phyloP scores from a whole-genome alignment of 179 eudicot species.

The Drosera spatulata region DNA sequence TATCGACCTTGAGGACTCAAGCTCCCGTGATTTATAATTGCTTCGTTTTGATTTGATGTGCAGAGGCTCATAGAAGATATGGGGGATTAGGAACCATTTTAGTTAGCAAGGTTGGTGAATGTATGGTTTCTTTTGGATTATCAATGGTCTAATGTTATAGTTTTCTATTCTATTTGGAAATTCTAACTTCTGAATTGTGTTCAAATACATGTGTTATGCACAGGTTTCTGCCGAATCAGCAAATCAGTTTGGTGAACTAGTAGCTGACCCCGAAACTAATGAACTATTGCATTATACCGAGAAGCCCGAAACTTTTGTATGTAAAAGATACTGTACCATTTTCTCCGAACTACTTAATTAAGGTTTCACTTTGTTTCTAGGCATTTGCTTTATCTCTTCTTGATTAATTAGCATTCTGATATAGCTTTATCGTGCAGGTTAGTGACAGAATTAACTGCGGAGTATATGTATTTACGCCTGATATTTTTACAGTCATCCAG shows the following conservation, averaged over 20 bases:
- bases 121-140: neutral
- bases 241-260: conserved; percentile 86
- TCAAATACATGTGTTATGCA: conserved; percentile 4
- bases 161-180: neutral
- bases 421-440: conserved; percentile 41
- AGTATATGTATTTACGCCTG: conserved; percentile 70
- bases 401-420: neutral
- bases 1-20: neutral
- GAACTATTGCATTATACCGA: conserved; percentile 93
- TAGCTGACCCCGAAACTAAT: conserved; percentile 75
- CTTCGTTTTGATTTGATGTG: neutral
- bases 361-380: conserved; percentile 1
- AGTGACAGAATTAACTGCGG: conserved; percentile 84
- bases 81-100: conserved; percentile 87
- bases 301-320: conserved; percentile 97
- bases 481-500: conserved; percentile 51
- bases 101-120: conserved; percentile 57
- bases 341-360: neutral
- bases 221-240: conserved; percentile 97
- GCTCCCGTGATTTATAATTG: too few relatives aligned
- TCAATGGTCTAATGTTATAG: neutral
- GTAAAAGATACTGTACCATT: conserved; percentile 11
- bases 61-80: conserved; percentile 76
- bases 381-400: neutral
- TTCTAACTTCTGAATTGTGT: neutral